phyloP scores from a whole-genome alignment of 495 filamentous ascomycete genomes.

The Cryomyces minteri region DNA sequence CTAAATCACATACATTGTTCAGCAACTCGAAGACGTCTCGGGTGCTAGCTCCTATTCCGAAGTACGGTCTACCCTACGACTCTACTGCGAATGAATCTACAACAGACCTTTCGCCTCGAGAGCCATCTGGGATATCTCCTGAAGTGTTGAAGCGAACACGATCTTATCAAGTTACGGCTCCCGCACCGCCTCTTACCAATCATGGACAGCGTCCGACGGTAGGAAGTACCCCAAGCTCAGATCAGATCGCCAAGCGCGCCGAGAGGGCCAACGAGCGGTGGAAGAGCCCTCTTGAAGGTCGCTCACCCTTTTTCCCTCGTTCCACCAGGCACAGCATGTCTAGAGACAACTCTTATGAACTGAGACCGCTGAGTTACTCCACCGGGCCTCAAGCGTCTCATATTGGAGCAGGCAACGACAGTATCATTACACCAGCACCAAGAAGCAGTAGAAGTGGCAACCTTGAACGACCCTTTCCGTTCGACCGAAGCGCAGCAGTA shows the following conservation, averaged over 20 bases:
- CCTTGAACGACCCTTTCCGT: neutral
- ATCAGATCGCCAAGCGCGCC: conserved; percentile 13
- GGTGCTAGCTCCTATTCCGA: too few relatives aligned
- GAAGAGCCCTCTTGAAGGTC: conserved; percentile 14
- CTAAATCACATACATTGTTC: neutral
- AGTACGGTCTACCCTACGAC: too few relatives aligned
- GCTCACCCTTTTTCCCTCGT: conserved; percentile 5
- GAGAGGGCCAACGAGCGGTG: conserved; percentile 14
- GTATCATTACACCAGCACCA: neutral
- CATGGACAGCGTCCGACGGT: conserved; percentile 2
- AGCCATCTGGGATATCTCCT: neutral
- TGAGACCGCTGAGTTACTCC: conserved; percentile 1
- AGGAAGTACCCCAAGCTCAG: conserved; percentile 7
- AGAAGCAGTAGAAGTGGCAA: neutral
- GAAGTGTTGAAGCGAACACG: neutral
- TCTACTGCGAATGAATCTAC: too few relatives aligned
- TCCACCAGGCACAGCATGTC: conserved; percentile 1
- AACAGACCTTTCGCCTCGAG: neutral
- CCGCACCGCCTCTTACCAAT: neutral
- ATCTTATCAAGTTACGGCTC: neutral
- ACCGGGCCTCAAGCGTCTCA: neutral
- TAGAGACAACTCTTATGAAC: conserved; percentile 11
- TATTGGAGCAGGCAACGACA: conserved; percentile 1
- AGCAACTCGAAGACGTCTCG: too few relatives aligned
- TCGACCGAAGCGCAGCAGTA: conserved; percentile 1